Evolutionary conservation across 1,284 basidiomycete species (phyloP).

Genomic region (Meripilus lineatus): DNA sequence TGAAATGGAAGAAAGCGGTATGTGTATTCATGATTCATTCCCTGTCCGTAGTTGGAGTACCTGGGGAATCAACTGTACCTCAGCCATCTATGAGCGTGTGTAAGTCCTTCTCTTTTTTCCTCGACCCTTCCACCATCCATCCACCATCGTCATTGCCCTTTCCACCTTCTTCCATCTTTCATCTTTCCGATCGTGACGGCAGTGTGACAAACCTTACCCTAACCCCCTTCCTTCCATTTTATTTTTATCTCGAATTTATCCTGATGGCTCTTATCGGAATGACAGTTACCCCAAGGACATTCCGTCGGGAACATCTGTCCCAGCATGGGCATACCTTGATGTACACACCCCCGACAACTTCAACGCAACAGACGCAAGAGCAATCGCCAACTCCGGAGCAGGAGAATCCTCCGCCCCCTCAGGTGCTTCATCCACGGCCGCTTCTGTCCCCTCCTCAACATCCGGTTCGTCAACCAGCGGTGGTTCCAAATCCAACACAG

Average conservation of each 20-base stretch:
- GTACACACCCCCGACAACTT: constrained; percentile 10
- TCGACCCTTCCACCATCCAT: too few species aligned
- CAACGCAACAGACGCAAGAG: constrained; percentile 13
- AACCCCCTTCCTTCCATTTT: neutral
- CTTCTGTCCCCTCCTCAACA: neutral
- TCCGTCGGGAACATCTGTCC: constrained; percentile 13
- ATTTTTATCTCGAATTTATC: neutral
- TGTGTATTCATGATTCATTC: constrained; percentile 1
- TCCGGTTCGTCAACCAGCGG: neutral
- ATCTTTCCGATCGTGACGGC: neutral
- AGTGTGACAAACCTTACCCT: too few species aligned
- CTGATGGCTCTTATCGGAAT: neutral
- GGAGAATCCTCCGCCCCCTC: constrained; percentile 11
- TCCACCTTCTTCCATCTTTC: neutral
- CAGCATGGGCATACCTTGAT: constrained; percentile 14
- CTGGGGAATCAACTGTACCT: constrained; percentile 12
- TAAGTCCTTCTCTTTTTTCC: too few species aligned
- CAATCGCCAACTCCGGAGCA: neutral
- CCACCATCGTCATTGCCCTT: too few species aligned
- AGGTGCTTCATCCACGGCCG: neutral
- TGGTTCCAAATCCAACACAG: neutral
- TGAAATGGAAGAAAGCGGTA: neutral
- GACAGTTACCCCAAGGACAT: constrained; percentile 11
- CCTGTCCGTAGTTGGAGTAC: constrained; percentile 10
- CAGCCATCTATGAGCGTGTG: constrained; percentile 5